Conservation (phyloP, 2,329 filamentous ascomycete genomes). For the Epichloe hybrida region DNA sequence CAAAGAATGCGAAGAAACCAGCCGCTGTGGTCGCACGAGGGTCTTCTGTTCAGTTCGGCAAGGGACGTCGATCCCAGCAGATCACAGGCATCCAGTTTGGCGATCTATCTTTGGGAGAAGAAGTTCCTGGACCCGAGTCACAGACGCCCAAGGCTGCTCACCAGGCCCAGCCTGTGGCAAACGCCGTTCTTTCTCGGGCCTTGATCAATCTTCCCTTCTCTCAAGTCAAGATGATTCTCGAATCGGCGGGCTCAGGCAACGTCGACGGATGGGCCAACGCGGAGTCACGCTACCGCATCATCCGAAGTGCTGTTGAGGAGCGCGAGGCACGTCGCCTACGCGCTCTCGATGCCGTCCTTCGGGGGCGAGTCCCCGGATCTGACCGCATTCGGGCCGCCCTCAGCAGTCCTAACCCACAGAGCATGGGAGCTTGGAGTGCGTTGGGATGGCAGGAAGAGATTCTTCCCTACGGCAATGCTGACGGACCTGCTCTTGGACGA, state of each 20-base stretch:
- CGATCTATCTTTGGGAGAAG: slow-evolving; percentile 36
- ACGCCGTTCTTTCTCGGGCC: slow-evolving; percentile 47
- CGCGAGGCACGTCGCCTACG: slow-evolving; percentile 42
- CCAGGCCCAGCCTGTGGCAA: slow-evolving; percentile 20
- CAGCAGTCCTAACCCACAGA: slow-evolving; percentile 24
- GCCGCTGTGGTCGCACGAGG: slow-evolving; percentile 22
- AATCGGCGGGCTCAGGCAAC: slow-evolving; percentile 39
- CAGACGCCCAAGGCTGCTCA: slow-evolving; percentile 17
- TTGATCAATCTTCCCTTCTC: slow-evolving; percentile 58
- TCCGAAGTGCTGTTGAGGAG: slow-evolving; percentile 38
- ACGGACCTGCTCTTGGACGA: slow-evolving; percentile 29
- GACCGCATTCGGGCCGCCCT: slow-evolving; percentile 23
- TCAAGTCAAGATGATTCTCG: slow-evolving; percentile 51
- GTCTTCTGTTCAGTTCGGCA: slow-evolving; percentile 22
- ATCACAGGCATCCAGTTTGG: slow-evolving; percentile 57
- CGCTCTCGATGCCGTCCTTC: slow-evolving; percentile 28
- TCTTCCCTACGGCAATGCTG: slow-evolving; percentile 22
- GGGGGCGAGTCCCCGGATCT: slow-evolving; percentile 21
- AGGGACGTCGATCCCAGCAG: slow-evolving; percentile 32
- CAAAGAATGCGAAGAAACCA: slow-evolving; percentile 5
- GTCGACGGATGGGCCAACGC: slow-evolving; percentile 36
- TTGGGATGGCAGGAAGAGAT: slow-evolving; percentile 37
- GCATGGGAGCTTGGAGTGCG: slow-evolving; percentile 30
- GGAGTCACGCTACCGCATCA: slow-evolving; percentile 32
- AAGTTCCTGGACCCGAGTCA: slow-evolving; percentile 13